These are phyloP conservation scores for Raphidocelis subcapitata DNA, from an alignment of 139 green algal species.

Conservation along the genomic window DNA sequence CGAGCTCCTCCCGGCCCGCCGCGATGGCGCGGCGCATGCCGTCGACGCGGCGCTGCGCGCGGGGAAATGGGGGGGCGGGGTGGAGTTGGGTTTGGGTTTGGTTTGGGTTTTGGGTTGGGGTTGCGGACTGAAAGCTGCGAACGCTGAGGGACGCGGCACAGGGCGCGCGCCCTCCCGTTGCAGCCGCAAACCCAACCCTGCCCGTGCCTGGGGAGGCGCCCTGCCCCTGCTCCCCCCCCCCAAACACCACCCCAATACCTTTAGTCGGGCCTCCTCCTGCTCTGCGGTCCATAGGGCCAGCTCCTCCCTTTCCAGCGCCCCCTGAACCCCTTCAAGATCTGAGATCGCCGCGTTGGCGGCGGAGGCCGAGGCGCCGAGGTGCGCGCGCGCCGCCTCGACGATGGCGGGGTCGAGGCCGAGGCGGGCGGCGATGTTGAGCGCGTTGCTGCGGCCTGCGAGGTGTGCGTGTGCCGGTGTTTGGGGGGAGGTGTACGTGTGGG, in stretches of 20 bases:
- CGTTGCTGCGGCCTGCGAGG: slow-evolving; percentile 49
- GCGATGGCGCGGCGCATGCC: not conserved
- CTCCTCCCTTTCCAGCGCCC: slow-evolving; percentile 25
- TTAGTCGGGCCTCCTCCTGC: slow-evolving; percentile 4
- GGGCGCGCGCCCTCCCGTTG: too few relatives aligned
- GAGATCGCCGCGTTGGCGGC: slow-evolving; percentile 41
- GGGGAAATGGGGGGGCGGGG: too few relatives aligned
- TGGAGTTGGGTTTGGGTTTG: too few relatives aligned
- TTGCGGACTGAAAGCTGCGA: too few relatives aligned
- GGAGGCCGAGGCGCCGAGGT: slow-evolving; percentile 47
- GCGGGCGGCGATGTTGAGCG: slow-evolving; percentile 62
- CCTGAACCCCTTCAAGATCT: slow-evolving; percentile 39
- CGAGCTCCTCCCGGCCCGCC: not conserved
- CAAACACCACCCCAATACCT: too few relatives aligned
- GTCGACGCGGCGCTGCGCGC: not conserved
- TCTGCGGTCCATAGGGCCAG: slow-evolving; percentile 8
- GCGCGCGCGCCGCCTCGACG: slow-evolving; percentile 57
- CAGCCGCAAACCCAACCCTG: too few relatives aligned
- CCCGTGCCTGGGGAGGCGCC: too few relatives aligned
- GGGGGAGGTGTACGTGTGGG: too few relatives aligned
- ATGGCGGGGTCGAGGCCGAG: slow-evolving; percentile 67
- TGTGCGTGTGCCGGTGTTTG: too few relatives aligned
- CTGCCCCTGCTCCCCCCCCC: too few relatives aligned
- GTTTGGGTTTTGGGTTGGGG: too few relatives aligned
- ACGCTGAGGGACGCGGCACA: too few relatives aligned